Base-by-base conservation (phyloP, 768 basidiomycete genomes). In the Psilocybe sp. region DNA sequence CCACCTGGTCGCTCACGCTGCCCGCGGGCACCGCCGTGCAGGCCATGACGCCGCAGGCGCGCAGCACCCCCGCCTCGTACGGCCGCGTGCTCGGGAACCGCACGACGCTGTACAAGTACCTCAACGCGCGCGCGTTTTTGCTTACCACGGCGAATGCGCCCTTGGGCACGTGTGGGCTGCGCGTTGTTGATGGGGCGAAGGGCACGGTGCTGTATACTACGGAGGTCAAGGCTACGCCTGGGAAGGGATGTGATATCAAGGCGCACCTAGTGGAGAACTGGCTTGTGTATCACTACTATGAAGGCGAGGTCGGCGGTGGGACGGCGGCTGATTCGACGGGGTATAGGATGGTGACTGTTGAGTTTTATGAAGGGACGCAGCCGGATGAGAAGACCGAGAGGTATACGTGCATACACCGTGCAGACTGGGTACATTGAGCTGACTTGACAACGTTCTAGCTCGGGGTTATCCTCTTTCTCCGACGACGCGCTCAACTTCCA, bases 91-190 rank as follows among this genome's bases (percentile, higher is more conserved):
- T 92, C 4, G 94, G 90, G 2, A 87, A 95, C 65, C 82, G 93
- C 46, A 84, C 82, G 34, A 94, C 93, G 31, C 65, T 98, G 50
- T 96, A 97, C 76, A 98, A 98, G 69, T 96, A 97, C 61, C 77
- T 98, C 52, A 96, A 96, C 63, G 87, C 87, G 7, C 83, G 91
- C 57, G 58, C 94, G 32, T 74, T 86, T 43, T 79, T 81, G 7
- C 72, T 92, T 34, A 68, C 86, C 28, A 91, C 91, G 5, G 66
- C 73, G 1, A 53, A 66, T 4, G 52, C 64, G 5, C 42, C 54
- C 8, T 57, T 51, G 38, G 40, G 46, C 2, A 65, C 58, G 1
- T 92, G 89, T 60, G 79, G 80, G 0, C 59, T 98, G 12, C 88
- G 90, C 60, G 65, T 97, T 4, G 63, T 96, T n/a, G 92, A 98